Evolutionary conservation across 192 early-diverging fungal genomes (phyloP), one percentile per base, ranked within the genome.

Genomic region (Coemansia furcata): DNA sequence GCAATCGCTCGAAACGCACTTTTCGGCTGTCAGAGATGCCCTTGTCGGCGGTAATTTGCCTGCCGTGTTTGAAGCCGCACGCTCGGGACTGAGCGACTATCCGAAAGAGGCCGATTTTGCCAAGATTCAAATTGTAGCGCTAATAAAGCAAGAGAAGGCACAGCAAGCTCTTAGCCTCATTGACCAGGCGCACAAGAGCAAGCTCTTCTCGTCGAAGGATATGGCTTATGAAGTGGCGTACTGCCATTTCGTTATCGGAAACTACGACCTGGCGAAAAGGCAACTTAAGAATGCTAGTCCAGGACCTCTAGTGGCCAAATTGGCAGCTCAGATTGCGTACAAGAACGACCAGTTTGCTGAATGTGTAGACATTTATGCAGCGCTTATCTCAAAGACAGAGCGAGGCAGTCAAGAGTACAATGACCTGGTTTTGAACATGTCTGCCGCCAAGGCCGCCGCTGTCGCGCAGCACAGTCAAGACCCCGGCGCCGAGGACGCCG

Each of bases 291-390:
- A 67, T 6, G 69, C 39, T 17, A 62, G 43, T 37, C 36, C 64
- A 15, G 66, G 76, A 6, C 55, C 46, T 5, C 47, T 54, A 4
- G 58, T 42, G 4, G 66, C 68, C 54, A 58, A 63, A 19, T 52
- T 83, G 66, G 32, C 62, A 14, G 80, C 80, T 11, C 80, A 83
- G 63, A 72, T 83, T 69, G 76, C 76, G 29, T 83, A 78, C 76
- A 83, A 78, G 39, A 50, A 66, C 44, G 66, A 67, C 36, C 50
- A 71, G 26, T 83, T 72, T 66, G 44, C 55, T 15, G 68, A 76
- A 39, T 82, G 79, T 59, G 39, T 71, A 21, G 50, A 59, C 8
- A 60, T 77, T 21, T 82, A 82, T 66, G 32, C 73, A 26, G 33
- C 9, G 33, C 68, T 82, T 26, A 52, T 82, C 21, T 43, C 71